Base-by-base conservation (phyloP, 2,329 filamentous ascomycete genomes). In the Fonsecaea monophora region DNA sequence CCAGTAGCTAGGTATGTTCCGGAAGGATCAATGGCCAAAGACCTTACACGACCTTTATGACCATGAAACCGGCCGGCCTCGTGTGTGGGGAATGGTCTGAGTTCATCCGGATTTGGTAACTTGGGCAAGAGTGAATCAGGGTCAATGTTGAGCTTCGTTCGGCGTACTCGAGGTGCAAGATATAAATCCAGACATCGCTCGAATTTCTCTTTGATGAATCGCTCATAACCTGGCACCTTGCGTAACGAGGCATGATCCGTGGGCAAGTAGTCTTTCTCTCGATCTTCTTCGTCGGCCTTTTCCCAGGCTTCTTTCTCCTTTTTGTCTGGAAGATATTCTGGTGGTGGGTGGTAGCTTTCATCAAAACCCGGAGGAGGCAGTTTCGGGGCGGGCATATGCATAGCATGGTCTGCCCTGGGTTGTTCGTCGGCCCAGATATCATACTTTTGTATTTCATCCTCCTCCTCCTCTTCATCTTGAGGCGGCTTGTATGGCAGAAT, bases 351-450 rank as follows among this genome's bases (percentile, higher is more conserved):
- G 78, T 99, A 98, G 75, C 92, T 97, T 78, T 97, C 88, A 74
- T 97, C 94, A 77, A 97, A 97, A 60, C 93, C 93, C 34, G 95
- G 95, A 42, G 95, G 94, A 34, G 94, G 89, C 58, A 96, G 84
- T 78, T 99, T 99, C 4, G 95, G 95, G 1, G 95, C 94, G 15
- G 95, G 91, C 62, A 98, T 90, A 75, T 97, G 92, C 94, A 98
- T 98, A 40, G 91, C 84, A 78, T 98, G 92, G 68, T 94, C 90
- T 38, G 91, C 87, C 73, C 90, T 86, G 10, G 92, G 88, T 72
- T 90, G 87, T 78, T 99, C 94, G 75, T 98, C 92, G 62, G 94
- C 92, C 95, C 95, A 99, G 62, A 99, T 87, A 76, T 99, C 95
- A 75, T 93, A 97, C 74, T 89, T 89, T 30, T 86, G 86, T 48